Evolutionary conservation across 768 basidiomycete genomes (phyloP), one percentile per base, ranked within the genome.

Genomic region (Lentinula detonsa): DNA sequence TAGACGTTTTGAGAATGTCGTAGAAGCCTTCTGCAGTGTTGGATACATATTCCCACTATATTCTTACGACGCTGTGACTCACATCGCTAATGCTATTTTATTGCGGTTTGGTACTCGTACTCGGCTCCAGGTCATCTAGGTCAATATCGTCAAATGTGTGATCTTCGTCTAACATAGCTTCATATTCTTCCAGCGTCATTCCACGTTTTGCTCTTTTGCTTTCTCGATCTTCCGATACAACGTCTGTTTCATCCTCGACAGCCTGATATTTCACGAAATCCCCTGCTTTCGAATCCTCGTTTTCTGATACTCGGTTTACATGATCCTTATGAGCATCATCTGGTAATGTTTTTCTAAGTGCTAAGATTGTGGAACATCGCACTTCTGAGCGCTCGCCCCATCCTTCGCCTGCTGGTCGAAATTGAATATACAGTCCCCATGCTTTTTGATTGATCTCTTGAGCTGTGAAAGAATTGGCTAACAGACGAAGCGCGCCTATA

Each of bases 361-460:
- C 80, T 35, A 98, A 76, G 54, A 98, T 88, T 35, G 69, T 83
- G 45, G 79, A 78, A 67, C 90, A 91, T 40, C 79, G 79, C 31
- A 97, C 76, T 65, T 91, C 85, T 3, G 87, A 90, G 60, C 84
- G 81, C 70, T 88, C 83, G 5, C 95, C 95, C 95, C 95, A 98
- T 28, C 84, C 86, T 31, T 85, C 85, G 0, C 86, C 86, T 11
- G 79, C 77, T 9, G 95, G 95, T 61, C 95, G 86, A 72, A 98
- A 97, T 16, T 91, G 88, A 28, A 85, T 83, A 70, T 98, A 98
- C 46, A 98, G 77, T 18, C 79, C 74, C 77, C 90, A 95, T 8
- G 88, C 96, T 60, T 79, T 75, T 51, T 69, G 70, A 67, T 87
- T 89, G 18, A 93, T 76, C 55, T 88, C 85, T 49, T 78, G 69